Evolutionary conservation across 164 flowering plant species (phyloP), one percentile per base, ranked within the genome.

Genomic region (Nymphaea thermarum): DNA sequence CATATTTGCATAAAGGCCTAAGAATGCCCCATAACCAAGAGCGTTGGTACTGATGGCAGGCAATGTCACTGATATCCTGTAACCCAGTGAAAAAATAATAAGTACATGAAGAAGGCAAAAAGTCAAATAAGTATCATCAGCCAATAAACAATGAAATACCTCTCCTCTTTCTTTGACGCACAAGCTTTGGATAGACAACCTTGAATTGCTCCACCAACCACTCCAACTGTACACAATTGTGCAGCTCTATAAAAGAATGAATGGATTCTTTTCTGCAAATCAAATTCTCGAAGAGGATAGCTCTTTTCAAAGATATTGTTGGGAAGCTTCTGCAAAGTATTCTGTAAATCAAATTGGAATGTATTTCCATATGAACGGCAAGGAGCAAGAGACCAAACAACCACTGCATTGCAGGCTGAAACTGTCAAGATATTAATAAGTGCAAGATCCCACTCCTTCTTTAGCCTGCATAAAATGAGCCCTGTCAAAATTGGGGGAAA

Each of bases 381-480:
- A 62, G 99, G 97, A 72, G 97, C 99, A 73, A 95, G 91, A 4
- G 93, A 86, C 98, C 98, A 92, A 70, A 92, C 94, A 75, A 87
- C 91, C 66, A 87, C 5, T 45, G 93, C 94, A 79, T 89, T 95
- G 85, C 98, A 92, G 67, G 88, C 87, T 45, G 93, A 69, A 66
- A 73, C 83, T 41, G 96, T 92, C 63, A 95, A 84, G 67, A 95
- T 97, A 74, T 95, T 95, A 66, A 90, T 64, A 63, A 95, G 93
- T 41, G 97, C 99, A 75, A 90, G 80, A 84, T 95, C 97, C 99
- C 99, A 95, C 76, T 95, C 99, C 68, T 92, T 79, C 78, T 87
- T 90, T 78, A 95, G 81, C 83, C 98, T 95, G 73, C 60, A 74
- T 11, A 53, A 41, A 73, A 36, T 69, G 36, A 69, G 5, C 63